Percentiles rank a stretch among this genome's conserved stretches.
These are phyloP conservation scores for Myxozyma melibiosi DNA, from an alignment of 805 yeast genomes.

Conservation along the genomic window DNA sequence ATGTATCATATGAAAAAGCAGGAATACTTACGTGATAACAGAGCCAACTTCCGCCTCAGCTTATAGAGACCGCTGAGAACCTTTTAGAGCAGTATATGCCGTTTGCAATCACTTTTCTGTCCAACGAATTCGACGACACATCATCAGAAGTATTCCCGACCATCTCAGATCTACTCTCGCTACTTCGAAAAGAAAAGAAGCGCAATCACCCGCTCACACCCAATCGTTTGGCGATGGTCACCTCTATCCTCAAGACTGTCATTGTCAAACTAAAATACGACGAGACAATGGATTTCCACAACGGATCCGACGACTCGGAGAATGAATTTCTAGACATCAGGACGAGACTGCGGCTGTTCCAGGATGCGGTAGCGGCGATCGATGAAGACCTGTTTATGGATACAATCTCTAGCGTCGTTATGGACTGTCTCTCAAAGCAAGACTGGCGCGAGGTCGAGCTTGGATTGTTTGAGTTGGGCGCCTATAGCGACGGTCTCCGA, in stretches of 20 bases:
- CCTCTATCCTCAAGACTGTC: conserved; percentile 66
- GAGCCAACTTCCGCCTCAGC: conserved; percentile 37
- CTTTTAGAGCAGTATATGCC: conserved; percentile 67
- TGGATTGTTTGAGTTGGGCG: conserved; percentile 79
- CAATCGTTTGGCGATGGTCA: conserved; percentile 52
- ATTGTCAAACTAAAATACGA: conserved; percentile 81
- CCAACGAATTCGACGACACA: conserved; percentile 86
- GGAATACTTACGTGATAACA: conserved; percentile 39
- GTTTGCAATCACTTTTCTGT: conserved; percentile 65
- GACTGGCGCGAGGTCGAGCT: conserved; percentile 85
- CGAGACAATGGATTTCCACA: conserved; percentile 62
- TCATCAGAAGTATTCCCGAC: conserved; percentile 81
- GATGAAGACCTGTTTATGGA: conserved; percentile 64
- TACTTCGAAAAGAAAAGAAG: conserved; percentile 59
- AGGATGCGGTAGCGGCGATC: conserved; percentile 73
- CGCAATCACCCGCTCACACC: conserved; percentile 45
- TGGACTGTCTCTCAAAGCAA: conserved; percentile 46
- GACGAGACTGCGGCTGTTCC: conserved; percentile 69
- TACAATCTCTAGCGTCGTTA: conserved; percentile 61
- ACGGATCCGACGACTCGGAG: conserved; percentile 68
- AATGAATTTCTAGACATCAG: conserved; percentile 83
- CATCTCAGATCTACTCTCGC: conserved; percentile 69
- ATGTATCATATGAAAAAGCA: conserved; percentile 35
- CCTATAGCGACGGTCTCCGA: conserved; percentile 76
- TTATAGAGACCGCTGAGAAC: conserved; percentile 16